Percentiles rank a stretch among this genome's conserved stretches.
Evolutionary conservation across 805 yeast species (phyloP).

Genomic region (Candida quercuum): DNA sequence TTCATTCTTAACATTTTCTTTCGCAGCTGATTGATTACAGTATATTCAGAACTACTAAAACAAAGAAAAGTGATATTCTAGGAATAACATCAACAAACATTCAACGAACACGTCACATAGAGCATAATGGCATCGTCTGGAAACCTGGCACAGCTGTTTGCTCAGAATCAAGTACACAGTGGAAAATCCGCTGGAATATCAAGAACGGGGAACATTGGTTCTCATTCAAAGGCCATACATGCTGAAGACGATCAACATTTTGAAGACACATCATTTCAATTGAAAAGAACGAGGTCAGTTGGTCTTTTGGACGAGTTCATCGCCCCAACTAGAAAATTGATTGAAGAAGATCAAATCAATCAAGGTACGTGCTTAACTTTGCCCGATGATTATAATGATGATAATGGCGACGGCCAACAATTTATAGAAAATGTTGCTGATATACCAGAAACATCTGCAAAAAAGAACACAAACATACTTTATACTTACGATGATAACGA

Average conservation of each 20-base stretch:
- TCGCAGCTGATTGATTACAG: no score
- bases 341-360: constrained; percentile 25
- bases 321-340: constrained; percentile 37
- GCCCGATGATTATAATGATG: constrained; percentile 7
- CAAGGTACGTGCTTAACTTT: no score
- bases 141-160: no score
- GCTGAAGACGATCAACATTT: constrained; percentile 71
- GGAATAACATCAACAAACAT: no score
- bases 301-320: constrained; percentile 73
- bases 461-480: constrained; percentile 13
- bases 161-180: no score
- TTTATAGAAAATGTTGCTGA: constrained; percentile 21
- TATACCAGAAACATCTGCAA: constrained; percentile 6
- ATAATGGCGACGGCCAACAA: constrained; percentile 14
- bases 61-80: no score
- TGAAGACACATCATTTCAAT: constrained; percentile 60
- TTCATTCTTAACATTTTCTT: no score
- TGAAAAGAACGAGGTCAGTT: constrained; percentile 78
- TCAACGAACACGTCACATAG: no score
- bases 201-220: no score
- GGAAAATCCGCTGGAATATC: no score
- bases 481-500: constrained; percentile 16
- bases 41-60: no score
- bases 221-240: constrained; percentile 42
- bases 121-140: no score